Conservation (phyloP, 768 basidiomycete genomes). For the Boletus coccyginus region DNA sequence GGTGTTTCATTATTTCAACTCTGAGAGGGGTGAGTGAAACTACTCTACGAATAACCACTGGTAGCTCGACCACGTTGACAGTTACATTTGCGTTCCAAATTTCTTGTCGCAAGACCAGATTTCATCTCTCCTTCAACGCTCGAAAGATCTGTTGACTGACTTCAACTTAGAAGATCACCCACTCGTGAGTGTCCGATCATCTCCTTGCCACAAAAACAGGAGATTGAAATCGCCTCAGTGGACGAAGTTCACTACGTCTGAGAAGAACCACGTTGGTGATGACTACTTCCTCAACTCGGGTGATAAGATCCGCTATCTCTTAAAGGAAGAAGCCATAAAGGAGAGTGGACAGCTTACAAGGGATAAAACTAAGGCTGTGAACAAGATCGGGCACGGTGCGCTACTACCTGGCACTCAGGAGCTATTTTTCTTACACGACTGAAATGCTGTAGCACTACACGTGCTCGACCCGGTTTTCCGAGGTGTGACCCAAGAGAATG, state of each 20-base stretch:
- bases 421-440: neutral
- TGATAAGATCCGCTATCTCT: slow-evolving; percentile 93
- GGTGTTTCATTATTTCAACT: neutral
- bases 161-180: slow-evolving; percentile 82
- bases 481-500: slow-evolving; percentile 77
- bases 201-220: neutral
- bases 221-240: slow-evolving; percentile 23
- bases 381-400: slow-evolving; percentile 91
- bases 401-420: neutral
- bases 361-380: slow-evolving; percentile 77
- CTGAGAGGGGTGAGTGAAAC: slow-evolving; percentile 47
- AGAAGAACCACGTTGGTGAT: slow-evolving; percentile 80
- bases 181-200: slow-evolving; percentile 45
- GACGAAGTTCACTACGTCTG: slow-evolving; percentile 87
- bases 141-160: slow-evolving; percentile 72
- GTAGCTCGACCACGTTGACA: slow-evolving; percentile 25
- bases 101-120: slow-evolving; percentile 68
- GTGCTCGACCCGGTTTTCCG: slow-evolving; percentile 81
- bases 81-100: slow-evolving; percentile 74
- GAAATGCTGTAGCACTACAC: slow-evolving; percentile 62
- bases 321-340: slow-evolving; percentile 86
- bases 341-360: slow-evolving; percentile 64
- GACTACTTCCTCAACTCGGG: slow-evolving; percentile 91
- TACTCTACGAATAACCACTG: neutral
- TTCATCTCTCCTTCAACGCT: slow-evolving; percentile 58